Conservation (phyloP, 192 early-diverging fungal species). For the Allomyces javanicus region DNA sequence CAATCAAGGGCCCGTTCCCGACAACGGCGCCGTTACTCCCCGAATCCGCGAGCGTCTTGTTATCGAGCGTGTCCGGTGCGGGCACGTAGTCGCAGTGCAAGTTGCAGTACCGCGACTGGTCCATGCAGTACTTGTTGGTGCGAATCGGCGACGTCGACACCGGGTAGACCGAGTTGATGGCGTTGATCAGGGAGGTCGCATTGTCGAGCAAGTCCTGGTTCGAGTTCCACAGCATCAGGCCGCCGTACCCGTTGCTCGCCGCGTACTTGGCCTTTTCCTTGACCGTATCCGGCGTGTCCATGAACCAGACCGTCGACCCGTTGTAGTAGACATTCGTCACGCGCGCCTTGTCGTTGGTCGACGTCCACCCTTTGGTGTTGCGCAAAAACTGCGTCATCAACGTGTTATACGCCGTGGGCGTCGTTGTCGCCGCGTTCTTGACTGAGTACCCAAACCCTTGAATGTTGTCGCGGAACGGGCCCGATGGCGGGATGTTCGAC, state of each 20-base stretch:
- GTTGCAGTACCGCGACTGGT: background rate
- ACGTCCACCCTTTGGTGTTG: background rate
- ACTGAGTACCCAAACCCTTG: background rate
- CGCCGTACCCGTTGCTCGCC: background rate
- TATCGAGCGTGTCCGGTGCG: background rate
- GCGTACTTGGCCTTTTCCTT: background rate
- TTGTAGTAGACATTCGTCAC: background rate
- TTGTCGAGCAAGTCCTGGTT: background rate
- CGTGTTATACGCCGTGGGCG: background rate
- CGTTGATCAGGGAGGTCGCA: background rate
- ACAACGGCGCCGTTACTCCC: background rate
- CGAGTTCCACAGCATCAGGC: background rate
- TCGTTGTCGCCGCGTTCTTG: background rate
- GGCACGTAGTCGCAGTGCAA: background rate
- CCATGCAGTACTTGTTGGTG: background rate
- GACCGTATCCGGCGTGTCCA: background rate
- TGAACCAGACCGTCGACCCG: background rate
- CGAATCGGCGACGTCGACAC: background rate
- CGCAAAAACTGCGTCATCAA: background rate
- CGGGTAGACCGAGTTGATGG: background rate
- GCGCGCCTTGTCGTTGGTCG: background rate
- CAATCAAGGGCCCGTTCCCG: background rate
- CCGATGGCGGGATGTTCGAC: background rate
- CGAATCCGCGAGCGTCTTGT: background rate
- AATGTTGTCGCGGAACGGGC: background rate